Base-by-base conservation (phyloP, 257 asterid genomes). In the Scutellaria galericulata region DNA sequence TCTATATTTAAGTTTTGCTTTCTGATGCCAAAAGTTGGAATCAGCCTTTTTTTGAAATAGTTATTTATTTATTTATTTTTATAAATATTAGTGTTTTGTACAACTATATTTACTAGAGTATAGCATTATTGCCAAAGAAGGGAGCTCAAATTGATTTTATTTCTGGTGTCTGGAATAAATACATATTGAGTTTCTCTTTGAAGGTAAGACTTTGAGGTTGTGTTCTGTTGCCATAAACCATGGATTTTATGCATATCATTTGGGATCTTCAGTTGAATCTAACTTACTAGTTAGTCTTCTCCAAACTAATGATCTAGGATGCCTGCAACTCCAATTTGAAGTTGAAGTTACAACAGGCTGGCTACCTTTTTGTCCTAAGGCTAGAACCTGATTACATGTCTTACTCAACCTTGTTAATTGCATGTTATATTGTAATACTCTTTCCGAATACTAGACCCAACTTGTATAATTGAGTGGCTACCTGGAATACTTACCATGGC, bases 201-300 rank as follows among this genome's bases (percentile, higher is more conserved):
- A 52, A 51, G 47, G 24, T 15, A 24, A 40, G 18, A 11, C 47
- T n/a, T 13, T 20, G 64, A 62, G 73, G 65, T 68, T 61, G 53
- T 68, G 20, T 68, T 68, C 12, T 51, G 20, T 22, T 51, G 64
- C 73, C n/a, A 13, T 48, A 69, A 57, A 27, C 42, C 58, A 57
- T 56, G 55, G 27, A 1, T 64, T 54, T 40, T 14, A 35, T 46
- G 50, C 62, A 64, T 42, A 48, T 64, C 42, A 42, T 13, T 48
- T 63, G 18, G 22, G 68, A 68, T 62, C 63, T 70, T 41, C 66
- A 69, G 39, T 70, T 57, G 51, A 6, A 24, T 62, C 46, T 7
- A 12, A 45, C 22, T 61, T 1, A 7, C 58, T 51, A 50, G 31
- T 8, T 58, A 60, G 12, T 59, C 48, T 46, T 60, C 48, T 53